A percentile compares a stretch with the other conserved stretches of the same genome.
These are phyloP conservation scores for Linum trigynum DNA, from an alignment of 345 rosid species.

Conservation along the genomic window DNA sequence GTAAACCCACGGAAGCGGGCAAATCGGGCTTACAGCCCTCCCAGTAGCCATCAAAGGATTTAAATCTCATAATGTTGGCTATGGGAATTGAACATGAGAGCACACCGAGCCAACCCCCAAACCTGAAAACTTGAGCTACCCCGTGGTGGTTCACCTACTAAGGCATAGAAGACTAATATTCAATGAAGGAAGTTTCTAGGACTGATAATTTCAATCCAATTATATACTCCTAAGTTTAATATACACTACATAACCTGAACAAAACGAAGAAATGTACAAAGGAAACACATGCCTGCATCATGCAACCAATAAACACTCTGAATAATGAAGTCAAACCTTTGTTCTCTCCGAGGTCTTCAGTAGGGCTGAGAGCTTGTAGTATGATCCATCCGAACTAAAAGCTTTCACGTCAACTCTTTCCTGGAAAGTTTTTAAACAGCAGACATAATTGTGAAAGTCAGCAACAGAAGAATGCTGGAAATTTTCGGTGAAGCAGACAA, in stretches of 20 bases:
- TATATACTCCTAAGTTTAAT: too few species aligned
- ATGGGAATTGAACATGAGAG: too few species aligned
- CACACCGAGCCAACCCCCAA: too few species aligned
- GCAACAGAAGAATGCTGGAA: neutral
- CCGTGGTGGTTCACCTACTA: too few species aligned
- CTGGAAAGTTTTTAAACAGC: constrained; percentile 33
- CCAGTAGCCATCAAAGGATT: too few species aligned
- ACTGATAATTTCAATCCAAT: too few species aligned
- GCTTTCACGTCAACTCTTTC: constrained; percentile 90
- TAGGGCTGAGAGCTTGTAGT: constrained; percentile 78
- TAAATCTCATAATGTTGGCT: too few species aligned
- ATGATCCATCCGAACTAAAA: constrained; percentile 61
- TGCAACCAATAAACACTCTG: neutral
- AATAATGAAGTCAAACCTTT: constrained; percentile 45
- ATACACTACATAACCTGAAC: neutral
- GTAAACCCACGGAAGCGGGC: too few species aligned
- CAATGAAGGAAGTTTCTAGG: too few species aligned
- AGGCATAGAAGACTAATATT: too few species aligned
- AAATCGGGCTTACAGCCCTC: too few species aligned
- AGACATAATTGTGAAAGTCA: neutral
- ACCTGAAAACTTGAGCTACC: too few species aligned
- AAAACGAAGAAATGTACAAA: neutral
- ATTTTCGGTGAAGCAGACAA: neutral
- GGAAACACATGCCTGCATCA: neutral
- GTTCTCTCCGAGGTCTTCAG: constrained; percentile 92